Percentiles rank a stretch among this genome's conserved stretches.
phyloP scores from a whole-genome alignment of 805 yeast species.

The Starmerella floricola region DNA sequence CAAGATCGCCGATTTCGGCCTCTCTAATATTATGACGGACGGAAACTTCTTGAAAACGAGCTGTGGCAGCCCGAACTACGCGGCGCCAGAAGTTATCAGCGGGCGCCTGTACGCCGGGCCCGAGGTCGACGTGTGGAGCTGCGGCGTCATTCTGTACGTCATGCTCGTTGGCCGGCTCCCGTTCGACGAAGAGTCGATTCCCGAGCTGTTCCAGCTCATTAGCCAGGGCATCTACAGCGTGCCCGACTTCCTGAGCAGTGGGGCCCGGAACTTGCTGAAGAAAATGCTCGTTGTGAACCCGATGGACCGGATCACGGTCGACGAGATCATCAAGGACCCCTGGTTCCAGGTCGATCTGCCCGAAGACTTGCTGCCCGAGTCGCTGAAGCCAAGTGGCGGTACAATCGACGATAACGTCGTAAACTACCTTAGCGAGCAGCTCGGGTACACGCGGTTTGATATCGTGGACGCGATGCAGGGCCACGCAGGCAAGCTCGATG shows the following conservation, averaged over 20 bases:
- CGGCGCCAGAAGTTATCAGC: constrained; percentile 93
- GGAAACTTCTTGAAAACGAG: constrained; percentile 90
- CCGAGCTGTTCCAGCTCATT: constrained; percentile 84
- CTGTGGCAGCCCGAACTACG: constrained; percentile 95
- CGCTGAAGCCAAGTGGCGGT: constrained; percentile 21
- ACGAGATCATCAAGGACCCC: constrained; percentile 83
- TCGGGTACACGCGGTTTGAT: constrained; percentile 84
- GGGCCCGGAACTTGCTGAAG: constrained; percentile 71
- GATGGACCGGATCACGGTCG: constrained; percentile 80
- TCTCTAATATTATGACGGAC: constrained; percentile 92
- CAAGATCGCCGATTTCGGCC: constrained; percentile 91
- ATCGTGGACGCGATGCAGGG: constrained; percentile 47
- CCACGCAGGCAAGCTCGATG: constrained; percentile 33
- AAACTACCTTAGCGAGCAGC: constrained; percentile 57
- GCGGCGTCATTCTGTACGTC: constrained; percentile 89
- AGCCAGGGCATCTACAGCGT: constrained; percentile 84
- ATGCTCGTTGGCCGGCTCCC: constrained; percentile 94
- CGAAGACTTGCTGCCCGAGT: constrained; percentile 60
- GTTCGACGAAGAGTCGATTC: constrained; percentile 91
- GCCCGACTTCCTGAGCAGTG: constrained; percentile 74
- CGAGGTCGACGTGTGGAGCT: constrained; percentile 95
- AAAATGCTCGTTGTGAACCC: constrained; percentile 94
- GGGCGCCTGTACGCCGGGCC: constrained; percentile 96
- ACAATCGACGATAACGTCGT: constrained; percentile 62
- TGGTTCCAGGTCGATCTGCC: constrained; percentile 82